Conservation (phyloP, 768 basidiomycete species). For the Rhodotorula kratochvilovae region DNA sequence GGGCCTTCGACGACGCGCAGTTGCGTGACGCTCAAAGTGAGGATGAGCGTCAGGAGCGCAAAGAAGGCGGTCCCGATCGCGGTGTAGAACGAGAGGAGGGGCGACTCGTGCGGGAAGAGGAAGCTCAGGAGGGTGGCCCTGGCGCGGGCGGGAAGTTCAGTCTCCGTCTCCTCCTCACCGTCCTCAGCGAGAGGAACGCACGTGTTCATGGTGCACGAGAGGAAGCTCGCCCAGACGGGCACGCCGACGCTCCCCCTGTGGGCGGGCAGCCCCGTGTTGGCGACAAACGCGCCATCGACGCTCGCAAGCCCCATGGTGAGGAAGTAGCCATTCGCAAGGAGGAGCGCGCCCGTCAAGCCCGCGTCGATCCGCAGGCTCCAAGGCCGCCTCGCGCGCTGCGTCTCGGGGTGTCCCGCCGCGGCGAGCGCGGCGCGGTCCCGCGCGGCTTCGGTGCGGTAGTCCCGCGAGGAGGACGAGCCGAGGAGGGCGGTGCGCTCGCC, state of each 20-base stretch:
- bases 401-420: not conserved
- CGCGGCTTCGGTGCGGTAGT: slow-evolving; percentile 12
- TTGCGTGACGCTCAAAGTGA: slow-evolving; percentile 32
- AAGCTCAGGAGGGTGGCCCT: slow-evolving; percentile 33
- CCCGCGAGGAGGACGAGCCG: not conserved
- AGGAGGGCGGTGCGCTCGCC: slow-evolving; percentile 24
- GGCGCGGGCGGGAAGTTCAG: not conserved
- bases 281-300: slow-evolving; percentile 22
- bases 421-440: not conserved
- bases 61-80: slow-evolving; percentile 9
- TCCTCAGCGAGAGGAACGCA: not conserved
- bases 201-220: slow-evolving; percentile 20
- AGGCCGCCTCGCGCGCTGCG: slow-evolving; percentile 1
- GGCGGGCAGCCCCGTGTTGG: slow-evolving; percentile 25
- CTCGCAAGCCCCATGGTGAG: slow-evolving; percentile 16
- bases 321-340: slow-evolving; percentile 32
- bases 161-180: not conserved
- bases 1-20: slow-evolving; percentile 33
- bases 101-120: slow-evolving; percentile 33
- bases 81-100: slow-evolving; percentile 28
- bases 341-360: slow-evolving; percentile 14
- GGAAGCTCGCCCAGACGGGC: slow-evolving; percentile 30
- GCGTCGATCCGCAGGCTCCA: slow-evolving; percentile 20
- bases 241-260: slow-evolving; percentile 29
- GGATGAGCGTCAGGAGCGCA: slow-evolving; percentile 23